Conservation (phyloP, 2,329 filamentous ascomycete genomes). For the Xylaria multiplex region DNA sequence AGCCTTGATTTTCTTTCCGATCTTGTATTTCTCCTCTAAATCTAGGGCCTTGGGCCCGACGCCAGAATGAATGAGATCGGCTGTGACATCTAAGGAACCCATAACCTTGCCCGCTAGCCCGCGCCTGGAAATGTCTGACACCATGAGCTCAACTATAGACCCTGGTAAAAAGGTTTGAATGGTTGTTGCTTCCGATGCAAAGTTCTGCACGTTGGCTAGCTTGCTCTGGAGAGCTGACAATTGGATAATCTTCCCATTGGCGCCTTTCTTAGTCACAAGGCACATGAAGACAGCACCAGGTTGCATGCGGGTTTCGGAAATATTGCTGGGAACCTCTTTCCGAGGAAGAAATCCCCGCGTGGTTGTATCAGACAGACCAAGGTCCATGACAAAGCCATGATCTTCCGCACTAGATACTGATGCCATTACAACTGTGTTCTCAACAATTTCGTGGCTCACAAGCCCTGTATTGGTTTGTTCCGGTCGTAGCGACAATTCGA, state of each 20-base stretch:
- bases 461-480: conserved; percentile 81
- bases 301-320: conserved; percentile 75
- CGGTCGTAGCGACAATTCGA: conserved; percentile 88
- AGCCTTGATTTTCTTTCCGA: conserved; percentile 84
- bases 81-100: conserved; percentile 89
- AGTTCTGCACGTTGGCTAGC: conserved; percentile 72
- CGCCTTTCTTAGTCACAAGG: conserved; percentile 77
- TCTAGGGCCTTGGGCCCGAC: conserved; percentile 74
- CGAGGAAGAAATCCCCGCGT: conserved; percentile 86
- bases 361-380: conserved; percentile 75
- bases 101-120: conserved; percentile 92
- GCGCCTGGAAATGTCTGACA: conserved; percentile 77
- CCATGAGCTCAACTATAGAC: conserved; percentile 84
- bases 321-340: conserved; percentile 76
- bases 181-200: conserved; percentile 79
- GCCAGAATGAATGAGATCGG: conserved; percentile 90
- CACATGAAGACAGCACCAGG: conserved; percentile 88
- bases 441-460: conserved; percentile 75
- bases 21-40: conserved; percentile 80
- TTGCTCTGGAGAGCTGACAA: conserved; percentile 79
- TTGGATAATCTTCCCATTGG: conserved; percentile 86
- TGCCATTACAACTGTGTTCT: conserved; percentile 84
- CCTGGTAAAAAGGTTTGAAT: conserved; percentile 92
- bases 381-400: conserved; percentile 92
- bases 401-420: conserved; percentile 93